Evolutionary conservation across 2,329 filamentous ascomycete species (phyloP), one percentile per base, ranked within the genome.

Genomic region (Aspergillus piperis): DNA sequence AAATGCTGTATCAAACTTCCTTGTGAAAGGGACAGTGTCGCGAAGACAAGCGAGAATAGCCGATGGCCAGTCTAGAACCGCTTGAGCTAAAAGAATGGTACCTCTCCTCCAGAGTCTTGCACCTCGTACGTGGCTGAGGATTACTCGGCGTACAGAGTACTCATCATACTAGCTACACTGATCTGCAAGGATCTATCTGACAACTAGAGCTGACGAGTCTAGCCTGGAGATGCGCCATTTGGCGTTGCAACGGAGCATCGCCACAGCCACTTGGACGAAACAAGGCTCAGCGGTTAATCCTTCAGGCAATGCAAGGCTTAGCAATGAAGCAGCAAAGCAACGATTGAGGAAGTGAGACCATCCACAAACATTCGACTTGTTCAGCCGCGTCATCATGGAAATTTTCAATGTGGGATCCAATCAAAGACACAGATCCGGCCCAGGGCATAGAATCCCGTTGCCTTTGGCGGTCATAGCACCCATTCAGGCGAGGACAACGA

Each of bases 401-500:
- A 2, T 50, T 15, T 15, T 30, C 47, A 50, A 32, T 27, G 11
- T 27, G 6, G 8, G 15, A 17, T 50, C 47, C 47, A 50, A 50
- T 50, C 15, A 11, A 10, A n/a, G 25, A 50, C n/a, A 19, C 15
- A 11, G 11, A 50, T 50, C 6, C 8, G 15, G n/a, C 25, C 25
- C 30, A n/a, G 30, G n/a, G 15, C 47, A 27, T 30, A 32, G 25
- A n/a, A 23, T 44, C 1, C 10, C 25, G 10, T 30, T 50, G 47
- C 25, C 47, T 30, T 15, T 50, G 25, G 53, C 25, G 53, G 53
- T 47, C 53, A 55, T 44, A 55, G 53, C 53, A 55, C 53, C 53
- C 53, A 42, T 55, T 55, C 53, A 55, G 15, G 30, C 23, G 10
- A 36, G 32, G 53, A 25, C 27, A 55, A 32, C 27, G 39, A 41